Percentiles rank a stretch among this genome's conserved stretches.
These are phyloP conservation scores for Quercus lobata DNA, from an alignment of 331 rosid genomes.

Conservation along the genomic window DNA sequence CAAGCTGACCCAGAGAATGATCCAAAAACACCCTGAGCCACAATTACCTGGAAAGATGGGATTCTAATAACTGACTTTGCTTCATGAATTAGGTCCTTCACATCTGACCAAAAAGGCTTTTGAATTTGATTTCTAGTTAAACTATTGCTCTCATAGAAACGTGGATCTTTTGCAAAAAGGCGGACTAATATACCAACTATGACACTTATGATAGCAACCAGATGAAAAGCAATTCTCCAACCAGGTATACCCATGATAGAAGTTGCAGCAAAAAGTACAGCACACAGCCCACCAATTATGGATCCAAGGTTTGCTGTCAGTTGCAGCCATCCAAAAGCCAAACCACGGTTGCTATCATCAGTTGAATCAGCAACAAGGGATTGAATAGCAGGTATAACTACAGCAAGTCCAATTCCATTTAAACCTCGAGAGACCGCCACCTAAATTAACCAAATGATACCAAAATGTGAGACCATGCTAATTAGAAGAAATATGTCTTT, in stretches of 20 bases:
- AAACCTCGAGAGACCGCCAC: slow-evolving; percentile 83
- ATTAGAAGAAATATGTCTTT: not conserved
- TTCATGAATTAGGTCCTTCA: slow-evolving; percentile 51
- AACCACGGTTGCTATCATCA: slow-evolving; percentile 60
- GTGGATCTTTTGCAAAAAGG: slow-evolving; percentile 69
- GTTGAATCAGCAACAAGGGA: slow-evolving; percentile 86
- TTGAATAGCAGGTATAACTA: slow-evolving; percentile 73
- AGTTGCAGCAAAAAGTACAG: slow-evolving; percentile 57
- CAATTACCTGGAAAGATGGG: slow-evolving; percentile 72
- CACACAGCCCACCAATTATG: slow-evolving; percentile 58
- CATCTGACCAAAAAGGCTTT: slow-evolving; percentile 36
- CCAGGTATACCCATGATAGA: slow-evolving; percentile 65
- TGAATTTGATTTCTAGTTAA: slow-evolving; percentile 1
- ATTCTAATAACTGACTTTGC: slow-evolving; percentile 54
- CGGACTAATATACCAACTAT: slow-evolving; percentile 53
- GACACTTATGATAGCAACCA: slow-evolving; percentile 68
- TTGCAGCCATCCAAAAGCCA: slow-evolving; percentile 79
- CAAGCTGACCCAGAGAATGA: slow-evolving; percentile 69
- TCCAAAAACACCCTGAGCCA: slow-evolving; percentile 86
- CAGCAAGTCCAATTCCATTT: slow-evolving; percentile 86
- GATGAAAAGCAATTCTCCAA: slow-evolving; percentile 81
- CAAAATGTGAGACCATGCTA: not conserved
- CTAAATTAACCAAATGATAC: slow-evolving; percentile 27
- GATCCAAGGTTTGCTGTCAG: slow-evolving; percentile 65
- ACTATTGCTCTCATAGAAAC: slow-evolving; percentile 21